Evolutionary conservation across 352 stramenopile genomes (phyloP).

Genomic region (Pythium apleroticum): DNA sequence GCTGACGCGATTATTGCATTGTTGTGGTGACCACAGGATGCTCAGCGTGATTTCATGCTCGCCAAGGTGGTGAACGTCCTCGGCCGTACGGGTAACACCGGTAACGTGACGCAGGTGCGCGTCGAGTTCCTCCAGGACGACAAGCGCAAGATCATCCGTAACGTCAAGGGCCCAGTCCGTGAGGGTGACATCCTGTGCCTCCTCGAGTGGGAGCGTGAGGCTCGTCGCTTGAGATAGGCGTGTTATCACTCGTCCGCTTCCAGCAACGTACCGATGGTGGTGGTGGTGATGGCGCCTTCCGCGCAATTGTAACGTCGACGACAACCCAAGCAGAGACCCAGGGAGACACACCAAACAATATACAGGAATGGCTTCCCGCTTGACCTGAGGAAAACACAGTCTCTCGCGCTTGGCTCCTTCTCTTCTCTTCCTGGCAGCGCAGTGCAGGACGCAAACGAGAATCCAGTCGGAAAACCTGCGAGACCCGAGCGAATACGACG

Average conservation of each 20-base stretch:
- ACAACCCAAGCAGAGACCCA: constrained; percentile 21
- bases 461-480: too few relatives aligned
- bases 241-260: constrained; percentile 18
- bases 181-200: constrained; percentile 99
- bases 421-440: constrained; percentile 7
- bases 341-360: constrained; percentile 33
- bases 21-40: constrained; percentile 39
- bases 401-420: constrained; percentile 6
- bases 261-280: constrained; percentile 17
- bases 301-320: constrained; percentile 13
- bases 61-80: constrained; percentile 99
- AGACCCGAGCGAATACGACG: too few relatives aligned
- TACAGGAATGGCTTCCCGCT: constrained; percentile 23
- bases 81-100: constrained; percentile 99
- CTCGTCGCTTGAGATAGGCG: constrained; percentile 96
- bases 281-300: constrained; percentile 17
- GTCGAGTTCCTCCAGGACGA: constrained; percentile 99
- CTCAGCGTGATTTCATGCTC: constrained; percentile 94
- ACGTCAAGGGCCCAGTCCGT: constrained; percentile 99
- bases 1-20: constrained; percentile 9
- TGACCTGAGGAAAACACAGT: constrained; percentile 11
- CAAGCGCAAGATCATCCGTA: constrained; percentile 99
- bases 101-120: constrained; percentile 99
- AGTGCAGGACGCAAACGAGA: neutral
- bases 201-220: constrained; percentile 99